Base-by-base conservation (phyloP, 23 red algal species). In the Rhodosorus marinus region DNA sequence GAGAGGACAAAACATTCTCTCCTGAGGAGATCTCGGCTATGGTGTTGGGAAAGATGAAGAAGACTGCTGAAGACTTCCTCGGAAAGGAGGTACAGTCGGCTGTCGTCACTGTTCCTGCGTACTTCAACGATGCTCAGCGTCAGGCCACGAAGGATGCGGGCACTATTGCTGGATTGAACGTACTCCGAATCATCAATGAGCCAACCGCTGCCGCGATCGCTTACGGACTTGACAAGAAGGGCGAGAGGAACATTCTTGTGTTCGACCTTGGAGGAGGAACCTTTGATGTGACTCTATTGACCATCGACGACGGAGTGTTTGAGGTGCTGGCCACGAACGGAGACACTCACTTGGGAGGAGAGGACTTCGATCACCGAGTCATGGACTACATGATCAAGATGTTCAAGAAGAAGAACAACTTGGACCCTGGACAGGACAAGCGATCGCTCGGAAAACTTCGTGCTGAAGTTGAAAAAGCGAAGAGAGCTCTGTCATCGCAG, bases 31-130 rank as follows among this genome's bases (percentile, higher is more conserved):
- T 94, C 48, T 82, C 74, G 31, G 87, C 87, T 23, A 94, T 94
- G 87, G 77, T 94, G 20, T 66, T 94, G 7, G 62, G 76, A 8
- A 94, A 94, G 64, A 94, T 94, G 87, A 94, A 94, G 68, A 82
- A 94, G 55, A 70, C 71, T n/a, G 87, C 87, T 20, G 87, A 94
- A 54, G 87, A 94, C 22, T 94, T 81, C 49, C 77, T 94, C 29
- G 87, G 87, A 23, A 83, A 83, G 51, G 69, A 75, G 51, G 66
- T 94, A 8, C 77, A 69, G 43, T 83, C 83, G 27, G 87, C 87
- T 11, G 87, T 94, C 4, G 87, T 94, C 31, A 94, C 87, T 2
- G 87, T 94, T 26, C 87, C 87, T 4, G 87, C 87, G 6, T 94
- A 94, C 52, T 94, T 94, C 46, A 83, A 75, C 28, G 87, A 94